Conservation (phyloP, 768 basidiomycete species). For the Cyclocybe cylindracea region DNA sequence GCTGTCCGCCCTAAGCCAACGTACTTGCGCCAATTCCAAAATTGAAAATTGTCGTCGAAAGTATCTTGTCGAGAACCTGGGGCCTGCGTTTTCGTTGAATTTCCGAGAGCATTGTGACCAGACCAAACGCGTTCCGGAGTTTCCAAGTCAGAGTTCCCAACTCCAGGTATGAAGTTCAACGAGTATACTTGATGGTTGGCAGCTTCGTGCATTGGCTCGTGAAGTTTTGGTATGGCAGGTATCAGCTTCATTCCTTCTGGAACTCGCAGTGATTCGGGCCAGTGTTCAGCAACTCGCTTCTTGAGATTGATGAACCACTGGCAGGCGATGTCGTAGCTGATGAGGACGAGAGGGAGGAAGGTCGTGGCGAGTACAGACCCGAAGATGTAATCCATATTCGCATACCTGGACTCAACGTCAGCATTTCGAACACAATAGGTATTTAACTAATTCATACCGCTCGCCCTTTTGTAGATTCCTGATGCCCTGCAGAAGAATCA, state of each 20-base stretch:
- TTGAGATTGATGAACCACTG: slow-evolving; percentile 26
- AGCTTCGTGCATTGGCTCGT: slow-evolving; percentile 27
- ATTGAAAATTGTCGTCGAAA: slow-evolving; percentile 32
- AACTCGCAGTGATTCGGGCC: slow-evolving; percentile 1
- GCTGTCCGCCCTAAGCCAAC: slow-evolving; percentile 4
- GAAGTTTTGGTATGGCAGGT: slow-evolving; percentile 30
- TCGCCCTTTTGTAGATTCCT: no score
- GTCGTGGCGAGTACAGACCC: background rate
- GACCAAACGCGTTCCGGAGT: slow-evolving; percentile 35
- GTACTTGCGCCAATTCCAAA: slow-evolving; percentile 31
- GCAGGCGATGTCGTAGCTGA: slow-evolving; percentile 33
- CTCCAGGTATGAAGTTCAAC: slow-evolving; percentile 24
- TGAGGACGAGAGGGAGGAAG: background rate
- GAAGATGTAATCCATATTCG: slow-evolving; percentile 15
- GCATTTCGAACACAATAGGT: no score
- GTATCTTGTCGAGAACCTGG: slow-evolving; percentile 27
- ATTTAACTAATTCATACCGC: no score
- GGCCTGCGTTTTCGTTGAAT: slow-evolving; percentile 34
- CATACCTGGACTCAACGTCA: slow-evolving; percentile 2
- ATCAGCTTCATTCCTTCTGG: slow-evolving; percentile 1
- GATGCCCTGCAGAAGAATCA: no score
- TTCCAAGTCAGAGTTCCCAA: slow-evolving; percentile 32
- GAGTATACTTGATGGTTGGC: slow-evolving; percentile 25
- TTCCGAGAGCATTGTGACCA: slow-evolving; percentile 21
- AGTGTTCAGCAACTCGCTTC: slow-evolving; percentile 12